phyloP scores from a whole-genome alignment of 352 stramenopile species.

The Globisporangium canariense region DNA sequence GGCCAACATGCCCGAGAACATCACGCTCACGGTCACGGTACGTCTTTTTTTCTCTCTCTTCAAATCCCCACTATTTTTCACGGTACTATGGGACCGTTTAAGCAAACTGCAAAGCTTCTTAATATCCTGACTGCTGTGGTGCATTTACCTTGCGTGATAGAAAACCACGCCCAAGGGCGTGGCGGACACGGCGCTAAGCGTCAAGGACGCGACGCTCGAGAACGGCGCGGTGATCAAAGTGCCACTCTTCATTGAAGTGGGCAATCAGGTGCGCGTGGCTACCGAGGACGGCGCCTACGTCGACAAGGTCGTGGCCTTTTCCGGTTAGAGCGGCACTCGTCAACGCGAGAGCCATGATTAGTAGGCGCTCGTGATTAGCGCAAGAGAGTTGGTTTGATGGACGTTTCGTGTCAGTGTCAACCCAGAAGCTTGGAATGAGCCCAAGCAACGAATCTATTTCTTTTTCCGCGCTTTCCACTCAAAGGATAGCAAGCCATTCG shows the following conservation, averaged over 20 bases:
- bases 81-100: neutral
- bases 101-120: neutral
- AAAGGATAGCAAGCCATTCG: neutral
- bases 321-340: neutral
- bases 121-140: neutral
- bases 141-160: constrained; percentile 14
- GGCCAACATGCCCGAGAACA: constrained; percentile 83
- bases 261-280: constrained; percentile 67
- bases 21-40: constrained; percentile 71
- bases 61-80: neutral
- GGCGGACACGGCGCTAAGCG: constrained; percentile 66
- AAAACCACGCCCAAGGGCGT: constrained; percentile 81
- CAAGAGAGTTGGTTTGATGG: neutral
- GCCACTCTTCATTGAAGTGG: constrained; percentile 78
- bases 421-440: neutral
- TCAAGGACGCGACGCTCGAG: constrained; percentile 79
- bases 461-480: neutral
- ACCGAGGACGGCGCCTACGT: constrained; percentile 78
- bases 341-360: neutral
- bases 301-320: constrained; percentile 53
- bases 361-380: neutral
- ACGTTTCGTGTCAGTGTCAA: neutral
- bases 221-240: constrained; percentile 83
- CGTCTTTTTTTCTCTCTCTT: constrained; percentile 1
- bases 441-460: neutral